Evolutionary conservation across 2,329 filamentous ascomycete genomes (phyloP), one percentile per base, ranked within the genome.

Genomic region (Trichoderma polysporum): DNA sequence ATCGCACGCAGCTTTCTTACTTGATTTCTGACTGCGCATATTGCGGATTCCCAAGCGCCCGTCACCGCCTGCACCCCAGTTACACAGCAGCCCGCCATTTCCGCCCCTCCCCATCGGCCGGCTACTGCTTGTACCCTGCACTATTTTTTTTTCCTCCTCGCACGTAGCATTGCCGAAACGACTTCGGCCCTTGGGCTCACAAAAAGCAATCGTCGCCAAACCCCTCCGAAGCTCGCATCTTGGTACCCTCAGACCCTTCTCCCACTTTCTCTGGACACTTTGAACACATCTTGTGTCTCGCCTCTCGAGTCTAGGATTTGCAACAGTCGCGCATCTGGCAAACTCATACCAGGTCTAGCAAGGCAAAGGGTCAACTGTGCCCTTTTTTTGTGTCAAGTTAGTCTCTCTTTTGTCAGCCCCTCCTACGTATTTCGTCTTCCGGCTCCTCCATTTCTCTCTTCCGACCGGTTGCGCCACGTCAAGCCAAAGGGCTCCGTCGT

Each of bases 1-100:
- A 59, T 65, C 52, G 52, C 47, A 58, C 41, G 57, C 41, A 29
- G 37, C n/a, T 29, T 56, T 35, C 39, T 59, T 29, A 41, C 60
- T 33, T 53, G 39, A 6, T 37, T 33, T 53, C 60, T 64, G n/a
- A 60, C 63, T 66, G 54, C 63, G 63, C 63, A 53, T 62, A 59
- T 53, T 50, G 47, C 65, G 49, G 58, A 35, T 47, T 58, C 66
- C 66, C 53, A 68, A 52, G 50, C 60, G 52, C 63, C 68, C 69
- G 69, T 71, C 70, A 73, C 71, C 70, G 71, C 70, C 69, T 69
- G 69, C 66, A 68, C 70, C 68, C 67, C 62, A 50, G 63, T 68
- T 66, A 54, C 54, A 53, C 60, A 53, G 33, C 53, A 68, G 66
- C 66, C 66, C 61, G 61, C 66, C 66, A 59, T 68, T 68, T 68